Base-by-base conservation (phyloP, 208 protist genomes). In the Crithidia acanthocephali region DNA sequence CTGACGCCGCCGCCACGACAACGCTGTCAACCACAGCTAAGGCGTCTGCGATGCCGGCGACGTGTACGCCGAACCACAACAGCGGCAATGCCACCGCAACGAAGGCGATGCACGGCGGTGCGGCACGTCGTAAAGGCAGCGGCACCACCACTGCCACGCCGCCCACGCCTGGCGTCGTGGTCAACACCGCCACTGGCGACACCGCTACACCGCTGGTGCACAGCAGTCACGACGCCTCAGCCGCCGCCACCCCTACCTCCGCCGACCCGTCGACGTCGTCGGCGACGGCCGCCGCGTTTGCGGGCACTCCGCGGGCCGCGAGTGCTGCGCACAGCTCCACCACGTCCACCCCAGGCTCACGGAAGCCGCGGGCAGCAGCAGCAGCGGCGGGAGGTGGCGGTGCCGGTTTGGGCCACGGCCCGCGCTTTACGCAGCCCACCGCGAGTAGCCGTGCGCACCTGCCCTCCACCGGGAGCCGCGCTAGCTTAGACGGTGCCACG, bases 371-470 rank as follows among this genome's bases (percentile, higher is more conserved):
- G 11, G 15, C 15, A 13, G 53, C 50, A 15, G 44, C 37, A 42
- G 37, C 37, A 42, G 37, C 6, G 13, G 37, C 37, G 37, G 37
- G 42, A 7, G 40, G 13, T 44, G 30, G 59, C 44, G 16, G 37
- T 1, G 40, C 5, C 5, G 23, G 33, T 6, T 50, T 42, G 37
- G 30, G 7, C 55, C 32, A 13, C 18, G 47, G 62, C 4, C 62
- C 48, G 11, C 33, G 57, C 23, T 76, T 65, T 30, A 25, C 25
- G 1, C 71, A 51, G 27, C 33, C 62, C 13, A 76, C 71, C 0
- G 23, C 48, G 9, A 59, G 63, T 25, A 65, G 56, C 47, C 71
- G 45, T 13, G 55, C 63, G 5, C 55, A 70, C 48, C 40, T 70
- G 23, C 23, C 55, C 10, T 22, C 33, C 2, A 18, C n/a, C 0